Base-by-base conservation (phyloP, 352 stramenopile genomes). In the Phytopythium helicoides region DNA sequence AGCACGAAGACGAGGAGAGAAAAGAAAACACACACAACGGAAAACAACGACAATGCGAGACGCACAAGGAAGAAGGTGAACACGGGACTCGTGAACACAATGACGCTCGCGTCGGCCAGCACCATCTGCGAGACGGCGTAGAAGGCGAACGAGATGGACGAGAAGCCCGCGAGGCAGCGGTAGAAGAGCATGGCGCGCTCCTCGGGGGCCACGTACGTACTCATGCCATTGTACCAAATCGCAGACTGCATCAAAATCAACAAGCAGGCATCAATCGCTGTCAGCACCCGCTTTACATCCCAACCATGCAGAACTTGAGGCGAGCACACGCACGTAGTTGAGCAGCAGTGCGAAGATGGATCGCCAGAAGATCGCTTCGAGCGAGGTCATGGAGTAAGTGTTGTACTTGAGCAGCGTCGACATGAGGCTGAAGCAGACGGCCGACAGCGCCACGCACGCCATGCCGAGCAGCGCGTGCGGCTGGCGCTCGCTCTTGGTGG, bases 341-440 rank as follows among this genome's bases (percentile, higher is more conserved):
- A n/a, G n/a, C n/a, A n/a, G n/a, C n/a, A n/a, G n/a, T n/a, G n/a
- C n/a, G n/a, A n/a, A n/a, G n/a, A n/a, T n/a, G n/a, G n/a, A n/a
- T n/a, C n/a, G n/a, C n/a, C n/a, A n/a, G n/a, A 86, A 52, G 88
- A 90, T 41, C 42, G 73, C 76, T 47, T 91, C 83, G 47, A 91
- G 78, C 8, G 83, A 85, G n/a, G 78, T 81, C 76, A 91, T 88
- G 34, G 58, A 73, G 66, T 70, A 86, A 37, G 77, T 87, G 36
- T 76, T 76, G 52, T 77, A 87, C 74, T 93, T 93, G 68, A 90
- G 46, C 44, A 90, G 66, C 15, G 76, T 89, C 15, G 83, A 90
- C 79, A 91, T 90, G 68, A 90, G 63, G 50, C 76, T 89, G 58
- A 93, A 93, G 62, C 78, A 90, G 38, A 93, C 71, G 23, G 82